Evolutionary conservation across 768 basidiomycete genomes (phyloP).

Genomic region (Neoboletus subvelutipes): DNA sequence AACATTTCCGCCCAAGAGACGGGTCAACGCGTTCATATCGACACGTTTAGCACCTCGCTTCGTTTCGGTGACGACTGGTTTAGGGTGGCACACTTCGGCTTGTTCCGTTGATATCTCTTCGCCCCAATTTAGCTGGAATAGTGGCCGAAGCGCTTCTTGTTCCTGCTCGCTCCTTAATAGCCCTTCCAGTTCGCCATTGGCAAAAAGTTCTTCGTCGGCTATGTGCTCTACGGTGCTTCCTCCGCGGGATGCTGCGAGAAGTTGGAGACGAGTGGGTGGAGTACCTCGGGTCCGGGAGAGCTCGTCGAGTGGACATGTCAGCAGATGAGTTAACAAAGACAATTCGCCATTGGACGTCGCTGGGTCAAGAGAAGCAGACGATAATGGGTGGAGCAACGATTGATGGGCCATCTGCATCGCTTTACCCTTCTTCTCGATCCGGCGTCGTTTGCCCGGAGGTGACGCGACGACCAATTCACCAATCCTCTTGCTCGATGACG

Average conservation of each 20-base stretch:
- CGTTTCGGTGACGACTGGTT: slow-evolving; percentile 12
- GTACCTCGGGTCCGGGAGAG: slow-evolving; percentile 25
- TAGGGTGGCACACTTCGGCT: neutral
- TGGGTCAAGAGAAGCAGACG: slow-evolving; percentile 25
- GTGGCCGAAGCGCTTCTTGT: slow-evolving; percentile 39
- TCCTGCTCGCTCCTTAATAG: slow-evolving; percentile 56
- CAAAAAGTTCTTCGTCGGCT: slow-evolving; percentile 70
- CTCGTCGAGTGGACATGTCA: slow-evolving; percentile 43
- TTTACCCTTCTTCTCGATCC: slow-evolving; percentile 20
- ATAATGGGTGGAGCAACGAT: slow-evolving; percentile 61
- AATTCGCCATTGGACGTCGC: slow-evolving; percentile 13
- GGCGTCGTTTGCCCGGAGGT: slow-evolving; percentile 33
- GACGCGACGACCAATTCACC: neutral
- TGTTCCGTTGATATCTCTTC: slow-evolving; percentile 30
- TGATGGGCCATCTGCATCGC: slow-evolving; percentile 47
- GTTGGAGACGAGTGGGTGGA: slow-evolving; percentile 63
- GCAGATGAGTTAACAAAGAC: slow-evolving; percentile 52
- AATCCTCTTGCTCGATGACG: slow-evolving; percentile 1
- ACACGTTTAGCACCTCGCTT: slow-evolving; percentile 42
- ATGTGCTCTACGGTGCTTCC: slow-evolving; percentile 51
- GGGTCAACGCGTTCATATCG: slow-evolving; percentile 56
- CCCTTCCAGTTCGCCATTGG: slow-evolving; percentile 63
- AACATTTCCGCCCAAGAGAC: slow-evolving; percentile 42
- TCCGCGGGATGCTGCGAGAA: slow-evolving; percentile 57
- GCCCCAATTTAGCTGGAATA: slow-evolving; percentile 40